Conservation (phyloP, 345 rosid genomes). For the Ailanthus altissimus region DNA sequence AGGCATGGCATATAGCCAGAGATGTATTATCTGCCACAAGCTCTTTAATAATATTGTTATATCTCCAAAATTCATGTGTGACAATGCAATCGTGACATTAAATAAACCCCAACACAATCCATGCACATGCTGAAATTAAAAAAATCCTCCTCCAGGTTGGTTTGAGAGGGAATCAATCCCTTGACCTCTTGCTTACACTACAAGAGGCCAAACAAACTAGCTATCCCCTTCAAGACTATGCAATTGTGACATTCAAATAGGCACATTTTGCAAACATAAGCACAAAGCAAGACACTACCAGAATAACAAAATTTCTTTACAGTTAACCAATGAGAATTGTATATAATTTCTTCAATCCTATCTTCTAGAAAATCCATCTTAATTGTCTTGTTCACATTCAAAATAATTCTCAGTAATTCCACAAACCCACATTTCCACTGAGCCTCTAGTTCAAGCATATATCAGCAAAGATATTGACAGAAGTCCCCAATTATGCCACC, state of each 20-base stretch:
- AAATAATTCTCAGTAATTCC: not conserved
- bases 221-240: too few species aligned
- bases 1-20: too few species aligned
- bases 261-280: not conserved
- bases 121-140: too few species aligned
- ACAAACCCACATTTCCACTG: not conserved
- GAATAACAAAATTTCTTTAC: not conserved
- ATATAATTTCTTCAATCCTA: not conserved
- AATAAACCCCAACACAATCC: too few species aligned
- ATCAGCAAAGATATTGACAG: constrained; percentile 2
- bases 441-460: not conserved
- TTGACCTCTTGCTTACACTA: too few species aligned
- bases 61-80: not conserved
- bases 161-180: too few species aligned
- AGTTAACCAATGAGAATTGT: not conserved
- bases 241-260: not conserved
- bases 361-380: not conserved
- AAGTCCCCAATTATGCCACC: not conserved
- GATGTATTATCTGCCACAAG: not conserved
- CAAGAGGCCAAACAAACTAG: too few species aligned
- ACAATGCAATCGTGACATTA: not conserved
- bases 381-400: not conserved
- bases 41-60: not conserved
- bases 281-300: not conserved
- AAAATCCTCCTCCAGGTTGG: too few species aligned